Conservation (phyloP, 306 rosid species). For the Fagus crenata region DNA sequence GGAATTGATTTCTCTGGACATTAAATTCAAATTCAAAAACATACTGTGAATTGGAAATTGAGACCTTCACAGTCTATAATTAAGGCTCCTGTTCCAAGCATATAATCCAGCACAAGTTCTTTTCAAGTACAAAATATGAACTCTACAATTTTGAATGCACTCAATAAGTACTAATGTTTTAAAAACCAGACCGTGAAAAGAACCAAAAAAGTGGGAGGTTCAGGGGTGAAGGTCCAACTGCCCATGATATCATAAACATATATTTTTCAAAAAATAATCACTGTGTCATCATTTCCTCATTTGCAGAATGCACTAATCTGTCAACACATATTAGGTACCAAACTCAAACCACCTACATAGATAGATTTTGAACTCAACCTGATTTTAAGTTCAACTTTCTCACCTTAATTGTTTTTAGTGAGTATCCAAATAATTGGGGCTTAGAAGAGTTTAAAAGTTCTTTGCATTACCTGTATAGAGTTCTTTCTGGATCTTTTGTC, state of each 20-base stretch:
- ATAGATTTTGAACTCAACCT: not conserved
- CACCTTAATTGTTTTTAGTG: slow-evolving; percentile 15
- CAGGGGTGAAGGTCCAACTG: no score
- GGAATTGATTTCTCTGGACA: not conserved
- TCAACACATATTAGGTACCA: not conserved
- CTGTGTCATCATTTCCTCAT: not conserved
- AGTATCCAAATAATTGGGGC: slow-evolving; percentile 23
- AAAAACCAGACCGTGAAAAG: no score
- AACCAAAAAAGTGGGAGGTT: no score
- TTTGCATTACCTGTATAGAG: slow-evolving; percentile 57
- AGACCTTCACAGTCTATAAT: not conserved
- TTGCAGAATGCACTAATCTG: not conserved
- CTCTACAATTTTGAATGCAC: not conserved
- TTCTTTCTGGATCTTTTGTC: slow-evolving; percentile 45
- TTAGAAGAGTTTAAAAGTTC: slow-evolving; percentile 19
- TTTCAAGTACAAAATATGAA: not conserved
- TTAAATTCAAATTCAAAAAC: not conserved
- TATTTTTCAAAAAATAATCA: no score
- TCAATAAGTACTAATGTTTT: not conserved
- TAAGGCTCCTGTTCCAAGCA: not conserved
- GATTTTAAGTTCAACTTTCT: not conserved
- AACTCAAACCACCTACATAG: not conserved
- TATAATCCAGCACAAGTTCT: not conserved
- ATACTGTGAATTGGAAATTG: not conserved
- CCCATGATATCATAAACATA: no score